A percentile compares a stretch with the other conserved stretches of the same genome.
Evolutionary conservation across 2,329 filamentous ascomycete species (phyloP).

Genomic region (Sclerotinia trifoliorum): DNA sequence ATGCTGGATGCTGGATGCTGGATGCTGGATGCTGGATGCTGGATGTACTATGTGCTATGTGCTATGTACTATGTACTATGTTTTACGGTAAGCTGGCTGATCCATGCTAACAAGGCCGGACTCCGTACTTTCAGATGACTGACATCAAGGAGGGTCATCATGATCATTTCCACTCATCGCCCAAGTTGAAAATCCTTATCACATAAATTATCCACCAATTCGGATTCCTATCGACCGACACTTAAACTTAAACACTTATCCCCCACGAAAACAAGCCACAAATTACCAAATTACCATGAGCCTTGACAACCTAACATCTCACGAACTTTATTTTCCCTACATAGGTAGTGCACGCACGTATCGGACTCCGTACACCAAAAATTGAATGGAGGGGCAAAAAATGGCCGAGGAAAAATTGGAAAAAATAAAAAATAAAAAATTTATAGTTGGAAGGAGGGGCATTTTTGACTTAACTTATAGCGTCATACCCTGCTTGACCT

Average conservation of each 20-base stretch:
- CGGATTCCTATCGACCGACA: neutral
- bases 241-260: neutral
- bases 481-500: neutral
- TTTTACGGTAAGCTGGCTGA: neutral
- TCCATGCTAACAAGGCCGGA: neutral
- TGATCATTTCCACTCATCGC: no score
- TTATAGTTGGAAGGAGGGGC: conserved; percentile 2
- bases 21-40: no score
- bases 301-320: neutral
- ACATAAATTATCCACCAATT: neutral
- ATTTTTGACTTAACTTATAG: neutral
- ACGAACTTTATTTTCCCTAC: neutral
- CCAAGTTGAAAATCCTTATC: no score
- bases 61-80: no score
- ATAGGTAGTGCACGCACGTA: neutral
- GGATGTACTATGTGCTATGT: neutral
- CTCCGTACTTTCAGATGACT: neutral
- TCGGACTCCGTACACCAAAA: neutral
- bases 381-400: neutral
- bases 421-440: neutral
- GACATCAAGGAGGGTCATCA: neutral
- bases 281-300: neutral
- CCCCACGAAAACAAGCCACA: conserved; percentile 2
- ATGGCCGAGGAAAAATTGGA: neutral
- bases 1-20: no score